Percentiles rank a stretch among this genome's conserved stretches.
phyloP scores from a whole-genome alignment of 345 rosid species.

The Syzygium oleosum region DNA sequence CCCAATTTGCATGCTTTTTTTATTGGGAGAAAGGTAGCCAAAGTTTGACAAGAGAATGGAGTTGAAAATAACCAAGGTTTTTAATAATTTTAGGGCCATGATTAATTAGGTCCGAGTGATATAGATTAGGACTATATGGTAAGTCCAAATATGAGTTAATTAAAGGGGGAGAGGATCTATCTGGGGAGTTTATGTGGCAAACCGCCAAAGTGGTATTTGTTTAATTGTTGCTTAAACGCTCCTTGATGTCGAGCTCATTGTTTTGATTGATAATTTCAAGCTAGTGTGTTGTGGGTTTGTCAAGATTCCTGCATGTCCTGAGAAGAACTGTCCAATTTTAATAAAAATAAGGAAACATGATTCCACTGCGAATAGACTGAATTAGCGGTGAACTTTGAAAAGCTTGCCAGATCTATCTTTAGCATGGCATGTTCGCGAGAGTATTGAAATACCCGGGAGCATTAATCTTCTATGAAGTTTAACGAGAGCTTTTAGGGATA shows the following conservation, averaged over 20 bases:
- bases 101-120: background rate
- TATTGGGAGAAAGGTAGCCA: no score
- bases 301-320: background rate
- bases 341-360: background rate
- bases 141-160: background rate
- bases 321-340: background rate
- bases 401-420: background rate
- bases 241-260: background rate
- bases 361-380: background rate
- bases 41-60: background rate
- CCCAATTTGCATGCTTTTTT: background rate
- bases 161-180: background rate
- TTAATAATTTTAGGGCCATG: background rate
- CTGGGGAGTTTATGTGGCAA: background rate
- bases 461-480: background rate
- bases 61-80: background rate
- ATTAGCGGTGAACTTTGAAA: background rate
- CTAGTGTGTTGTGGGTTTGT: background rate
- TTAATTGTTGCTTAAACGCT: background rate
- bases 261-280: background rate
- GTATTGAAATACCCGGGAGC: background rate
- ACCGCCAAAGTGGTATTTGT: background rate
- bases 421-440: rapidly evolving
- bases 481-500: background rate
- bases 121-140: background rate